These are phyloP conservation scores for Encephalitozoon intestinalis DNA, from an alignment of 371 early-diverging fungal genomes.

Conservation along the genomic window DNA sequence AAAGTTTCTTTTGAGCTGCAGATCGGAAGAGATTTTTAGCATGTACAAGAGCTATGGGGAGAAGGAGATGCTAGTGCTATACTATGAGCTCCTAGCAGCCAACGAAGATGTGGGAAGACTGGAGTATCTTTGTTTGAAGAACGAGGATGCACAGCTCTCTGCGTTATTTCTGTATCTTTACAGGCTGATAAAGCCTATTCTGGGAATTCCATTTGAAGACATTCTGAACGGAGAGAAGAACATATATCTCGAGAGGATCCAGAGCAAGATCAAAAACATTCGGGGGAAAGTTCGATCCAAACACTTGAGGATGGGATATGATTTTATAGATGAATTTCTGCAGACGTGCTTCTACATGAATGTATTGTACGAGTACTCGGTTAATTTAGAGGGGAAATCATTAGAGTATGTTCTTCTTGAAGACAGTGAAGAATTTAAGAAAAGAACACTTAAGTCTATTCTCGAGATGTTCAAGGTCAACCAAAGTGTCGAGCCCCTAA, in stretches of 20 bases:
- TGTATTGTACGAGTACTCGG: slow-evolving; percentile 16
- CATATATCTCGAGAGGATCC: background rate
- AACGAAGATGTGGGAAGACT: slow-evolving; percentile 34
- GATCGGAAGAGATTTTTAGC: slow-evolving; percentile 38
- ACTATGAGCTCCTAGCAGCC: slow-evolving; percentile 26
- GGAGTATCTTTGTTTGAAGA: slow-evolving; percentile 44
- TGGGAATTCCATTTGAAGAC: background rate
- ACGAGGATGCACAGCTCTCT: slow-evolving; percentile 18
- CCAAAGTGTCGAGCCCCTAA: slow-evolving; percentile 30
- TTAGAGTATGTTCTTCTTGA: slow-evolving; percentile 14
- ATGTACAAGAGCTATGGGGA: slow-evolving; percentile 48
- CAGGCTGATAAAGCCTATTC: slow-evolving; percentile 6
- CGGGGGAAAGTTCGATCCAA: slow-evolving; percentile 10
- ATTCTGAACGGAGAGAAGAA: slow-evolving; percentile 10
- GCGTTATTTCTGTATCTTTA: slow-evolving; percentile 38
- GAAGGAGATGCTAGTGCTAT: slow-evolving; percentile 30
- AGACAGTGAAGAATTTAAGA: slow-evolving; percentile 31
- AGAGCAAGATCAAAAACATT: slow-evolving; percentile 25
- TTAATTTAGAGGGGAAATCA: slow-evolving; percentile 6
- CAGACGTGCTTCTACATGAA: slow-evolving; percentile 28
- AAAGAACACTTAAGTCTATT: slow-evolving; percentile 24
- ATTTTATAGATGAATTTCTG: slow-evolving; percentile 30
- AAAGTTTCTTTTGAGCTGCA: slow-evolving; percentile 28
- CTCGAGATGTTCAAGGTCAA: slow-evolving; percentile 25
- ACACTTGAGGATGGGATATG: background rate